Evolutionary conservation across 306 rosid species (phyloP), one percentile per base, ranked within the genome.

Genomic region (Vicia sativa): DNA sequence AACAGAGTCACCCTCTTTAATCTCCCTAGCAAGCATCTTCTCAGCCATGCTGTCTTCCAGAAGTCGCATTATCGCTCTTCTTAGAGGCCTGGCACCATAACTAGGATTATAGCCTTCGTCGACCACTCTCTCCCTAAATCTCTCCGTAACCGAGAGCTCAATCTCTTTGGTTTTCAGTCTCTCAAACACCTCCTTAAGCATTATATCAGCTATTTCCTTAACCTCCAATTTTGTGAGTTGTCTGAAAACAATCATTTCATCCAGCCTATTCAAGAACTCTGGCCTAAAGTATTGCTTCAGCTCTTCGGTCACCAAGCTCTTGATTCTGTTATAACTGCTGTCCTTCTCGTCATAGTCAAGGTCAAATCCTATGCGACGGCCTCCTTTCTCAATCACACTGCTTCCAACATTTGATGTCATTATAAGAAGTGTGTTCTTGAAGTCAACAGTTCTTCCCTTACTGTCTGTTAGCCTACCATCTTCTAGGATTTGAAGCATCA

Each of bases 11-110:
- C 97, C 97, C 81, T 87, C 97, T 55, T 89, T 89, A 71, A 92
- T 92, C 82, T 89, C 97, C 68, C 97, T 79, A 1, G 96, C 84
- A 49, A 92, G 96, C 96, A 92, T 89, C 96, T 92, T 92, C 84
- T 92, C 97, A 3, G 96, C 97, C 97, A 92, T 92, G 83, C 96
- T 87, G 78, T 92, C 96, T 83, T 92, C 97, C 88, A 92, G 80
- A 39, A 92, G 96, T 67, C 96, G 81, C 97, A 92, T 92, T 52
- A 92, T 92, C 48, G 97, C 97, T 79, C 97, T 87, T 83, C 97
- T 84, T 37, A 92, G 73, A 50, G 97, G 97, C 83, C 97, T 85
- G n/a, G 97, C 97, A 12, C 97, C 97, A 52, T 92, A 92, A 80
- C 96, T 92, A 13, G 97, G 97, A 81, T 92, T 87, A 57, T 89